A percentile compares a stretch with the other conserved stretches of the same genome.
Evolutionary conservation across 1,284 basidiomycete species (phyloP).

Genomic region (Leucoagaricus sp.): DNA sequence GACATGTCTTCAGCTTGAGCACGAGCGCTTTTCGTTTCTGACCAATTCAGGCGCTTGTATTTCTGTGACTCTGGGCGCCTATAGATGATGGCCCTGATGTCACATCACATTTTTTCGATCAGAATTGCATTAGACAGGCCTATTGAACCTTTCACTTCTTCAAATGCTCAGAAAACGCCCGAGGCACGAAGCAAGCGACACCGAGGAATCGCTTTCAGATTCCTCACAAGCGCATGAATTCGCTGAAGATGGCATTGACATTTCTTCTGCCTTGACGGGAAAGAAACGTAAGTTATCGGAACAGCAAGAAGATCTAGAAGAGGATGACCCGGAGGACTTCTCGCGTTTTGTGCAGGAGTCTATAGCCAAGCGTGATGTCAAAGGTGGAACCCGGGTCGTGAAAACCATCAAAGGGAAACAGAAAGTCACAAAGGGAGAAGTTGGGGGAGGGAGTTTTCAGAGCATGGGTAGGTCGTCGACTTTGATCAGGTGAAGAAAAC

Average conservation of each 20-base stretch:
- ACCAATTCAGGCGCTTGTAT: too few relatives aligned
- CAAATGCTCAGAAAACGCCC: slow-evolving; percentile 10
- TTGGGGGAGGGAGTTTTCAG: slow-evolving; percentile 85
- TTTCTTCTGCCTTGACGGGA: slow-evolving; percentile 35
- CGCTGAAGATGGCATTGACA: slow-evolving; percentile 28
- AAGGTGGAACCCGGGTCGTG: slow-evolving; percentile 66
- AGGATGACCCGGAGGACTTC: slow-evolving; percentile 55
- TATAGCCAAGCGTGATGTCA: slow-evolving; percentile 67
- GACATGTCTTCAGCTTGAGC: background rate
- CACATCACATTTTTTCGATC: slow-evolving; percentile 3
- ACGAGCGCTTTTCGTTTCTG: background rate
- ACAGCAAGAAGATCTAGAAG: background rate
- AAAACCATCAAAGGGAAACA: slow-evolving; percentile 72
- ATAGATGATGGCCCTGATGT: background rate
- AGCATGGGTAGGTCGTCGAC: slow-evolving; percentile 70
- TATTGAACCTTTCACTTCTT: background rate
- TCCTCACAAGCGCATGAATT: background rate
- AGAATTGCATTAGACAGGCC: background rate
- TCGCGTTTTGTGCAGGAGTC: slow-evolving; percentile 62
- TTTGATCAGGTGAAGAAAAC: slow-evolving; percentile 1
- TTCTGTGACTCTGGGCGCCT: background rate
- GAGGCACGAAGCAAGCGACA: background rate
- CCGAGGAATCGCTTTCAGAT: background rate
- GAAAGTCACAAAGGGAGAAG: slow-evolving; percentile 67
- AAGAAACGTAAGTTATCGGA: slow-evolving; percentile 29